Base-by-base conservation (phyloP, 106 monocot genomes). In the Triglochin maritima region DNA sequence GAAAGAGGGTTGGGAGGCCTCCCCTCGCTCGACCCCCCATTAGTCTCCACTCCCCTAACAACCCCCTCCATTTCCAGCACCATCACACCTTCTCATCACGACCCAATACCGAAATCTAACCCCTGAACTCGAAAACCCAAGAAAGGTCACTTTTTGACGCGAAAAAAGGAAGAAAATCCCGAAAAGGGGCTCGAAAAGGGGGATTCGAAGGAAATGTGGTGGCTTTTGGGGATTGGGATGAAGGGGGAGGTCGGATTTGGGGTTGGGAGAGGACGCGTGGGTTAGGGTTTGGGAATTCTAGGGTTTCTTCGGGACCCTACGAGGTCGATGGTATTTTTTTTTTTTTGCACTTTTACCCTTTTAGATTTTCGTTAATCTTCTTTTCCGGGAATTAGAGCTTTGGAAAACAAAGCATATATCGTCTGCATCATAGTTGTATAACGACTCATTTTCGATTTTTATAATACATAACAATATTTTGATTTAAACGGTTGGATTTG, bases 1-100 rank as follows among this genome's bases (percentile, higher is more conserved):
- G 64, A 67, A 52, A 72, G 82, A 47, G 78, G 82, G 63, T 81
- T 77, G 60, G 81, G 81, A 6, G 82, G 82, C 67, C 65, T 57
- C 17, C 75, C 49, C 7, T 78, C 82, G 67, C 79, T 82, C 2
- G 78, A 60, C n/a, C 75, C 68, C 42, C 64, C 82, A 71, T 67
- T 70, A 5, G 68, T 68, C 46, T 47, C 68, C 9, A 57, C 65
- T 44, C 60, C 69, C 47, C 69, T 70, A 73, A 17, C 74, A 74
- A 70, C 46, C 47, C 60, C 74, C 61, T 70, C 72, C 82, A 75
- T 82, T 44, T 54, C 77, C 60, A 62, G 63, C 17, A 60, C 64
- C 65, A 59, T 50, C 63, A 63, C 59, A 63, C 12, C 74, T n/a
- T 42, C 50, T 45, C 46, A 52, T 54, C 17, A 49, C 65, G 9